A percentile compares a stretch with the other conserved stretches of the same genome.
These are phyloP conservation scores for Lentinula boryana DNA, from an alignment of 768 basidiomycete species.

Conservation along the genomic window DNA sequence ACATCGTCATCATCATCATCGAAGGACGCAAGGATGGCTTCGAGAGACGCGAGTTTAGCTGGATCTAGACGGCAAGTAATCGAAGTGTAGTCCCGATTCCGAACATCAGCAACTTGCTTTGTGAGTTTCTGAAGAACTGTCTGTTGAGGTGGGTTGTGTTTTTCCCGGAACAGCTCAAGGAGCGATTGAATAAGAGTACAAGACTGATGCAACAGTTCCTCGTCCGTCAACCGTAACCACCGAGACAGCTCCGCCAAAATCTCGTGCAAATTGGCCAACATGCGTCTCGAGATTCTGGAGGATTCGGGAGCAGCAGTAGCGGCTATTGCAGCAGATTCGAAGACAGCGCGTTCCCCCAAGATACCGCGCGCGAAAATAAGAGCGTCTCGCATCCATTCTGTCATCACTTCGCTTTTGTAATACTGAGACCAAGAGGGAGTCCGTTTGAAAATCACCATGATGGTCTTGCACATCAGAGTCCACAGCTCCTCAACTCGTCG, in stretches of 20 bases:
- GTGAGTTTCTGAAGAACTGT: slow-evolving; percentile 60
- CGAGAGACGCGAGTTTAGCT: slow-evolving; percentile 57
- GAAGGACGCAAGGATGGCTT: slow-evolving; percentile 61
- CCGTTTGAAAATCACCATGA: slow-evolving; percentile 79
- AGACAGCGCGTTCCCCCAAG: slow-evolving; percentile 70
- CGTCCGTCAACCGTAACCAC: slow-evolving; percentile 92
- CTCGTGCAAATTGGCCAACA: slow-evolving; percentile 73
- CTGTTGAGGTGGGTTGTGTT: slow-evolving; percentile 47
- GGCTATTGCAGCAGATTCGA: slow-evolving; percentile 55
- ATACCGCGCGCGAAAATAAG: slow-evolving; percentile 88
- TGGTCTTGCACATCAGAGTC: slow-evolving; percentile 72
- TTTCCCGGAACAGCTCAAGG: slow-evolving; percentile 68
- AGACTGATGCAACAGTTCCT: slow-evolving; percentile 86
- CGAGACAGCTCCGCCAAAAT: slow-evolving; percentile 74
- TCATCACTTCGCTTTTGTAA: slow-evolving; percentile 81
- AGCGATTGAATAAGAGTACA: slow-evolving; percentile 78
- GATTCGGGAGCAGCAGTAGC: neutral
- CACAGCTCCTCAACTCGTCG: slow-evolving; percentile 67
- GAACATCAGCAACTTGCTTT: slow-evolving; percentile 54
- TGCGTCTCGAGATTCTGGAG: slow-evolving; percentile 55
- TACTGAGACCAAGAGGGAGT: slow-evolving; percentile 79
- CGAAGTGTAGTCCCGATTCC: slow-evolving; percentile 39
- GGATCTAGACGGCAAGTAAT: slow-evolving; percentile 47
- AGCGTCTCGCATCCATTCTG: slow-evolving; percentile 97
- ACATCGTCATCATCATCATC: slow-evolving; percentile 47